Evolutionary conservation across 148 eudicot genomes (phyloP), one percentile per base, ranked within the genome.

Genomic region (Vaccinium vitisidaea): DNA sequence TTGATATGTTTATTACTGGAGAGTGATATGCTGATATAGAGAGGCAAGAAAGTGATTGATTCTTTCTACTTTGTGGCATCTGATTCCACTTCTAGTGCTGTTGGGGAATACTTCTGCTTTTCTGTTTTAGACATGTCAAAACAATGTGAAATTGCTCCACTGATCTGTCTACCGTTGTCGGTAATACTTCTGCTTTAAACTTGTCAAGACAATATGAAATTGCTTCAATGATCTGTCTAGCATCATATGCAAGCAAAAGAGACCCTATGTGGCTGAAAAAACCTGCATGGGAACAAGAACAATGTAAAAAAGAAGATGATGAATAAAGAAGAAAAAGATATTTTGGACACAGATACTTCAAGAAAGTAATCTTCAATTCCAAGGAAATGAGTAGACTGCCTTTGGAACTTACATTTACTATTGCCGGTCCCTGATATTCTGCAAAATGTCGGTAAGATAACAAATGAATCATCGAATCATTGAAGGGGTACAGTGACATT

Each of bases 371-470:
- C 46, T 55, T 50, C 59, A 46, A 6, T 43, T 43, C 46, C 46
- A 11, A 58, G 43, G 6, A 50, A 59, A 46, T 15, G 21, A 18
- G 70, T 6, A 8, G 8, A 83, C 58, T 13, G 9, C 36, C 43
- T 75, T 53, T 7, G 53, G 67, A 36, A 32, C 71, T 36, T 63
- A 58, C 48, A 39, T 83, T 25, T 43, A 74, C 55, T 83, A 58
- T 69, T 76, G 84, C 80, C 9, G 58, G 81, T 58, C 58, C 75
- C 15, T 80, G 85, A 13, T 58, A 53, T 54, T 83, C 58, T 14
- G 7, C 30, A 12, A 19, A 75, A 43, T 76, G 85, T 56, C 36
- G 21, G 9, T 54, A 39, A 27, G 19, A 48, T 11, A 39, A 14
- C 25, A 69, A 69, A 27, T 27, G 39, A 69, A 27, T 69, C 39